Base-by-base conservation (phyloP, 352 stramenopile species). In the Phytophthora fragariae region DNA sequence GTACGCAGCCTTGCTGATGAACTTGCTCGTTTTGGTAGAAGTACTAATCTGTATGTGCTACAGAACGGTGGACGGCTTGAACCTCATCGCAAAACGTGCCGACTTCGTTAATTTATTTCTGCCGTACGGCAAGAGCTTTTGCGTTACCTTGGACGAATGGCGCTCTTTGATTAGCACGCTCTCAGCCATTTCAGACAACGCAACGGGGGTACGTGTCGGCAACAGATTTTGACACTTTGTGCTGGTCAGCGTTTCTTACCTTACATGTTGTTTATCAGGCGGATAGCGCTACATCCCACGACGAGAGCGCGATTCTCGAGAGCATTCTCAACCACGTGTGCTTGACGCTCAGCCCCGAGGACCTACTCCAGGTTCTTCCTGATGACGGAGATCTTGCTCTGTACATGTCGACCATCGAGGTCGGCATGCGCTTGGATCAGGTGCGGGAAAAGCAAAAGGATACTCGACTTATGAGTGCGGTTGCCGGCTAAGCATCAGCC, bases 391-490 rank as follows among this genome's bases (percentile, higher is more conserved):
- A 95, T 57, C 70, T 93, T 17, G 78, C 81, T 29, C 65, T 92
- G 31, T 95, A 92, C 68, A 91, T 95, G 70, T 83, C 84, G 57
- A 92, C 84, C 2, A 83, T 95, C 56, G 86, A 93, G 76, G 73
- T 79, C 49, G 92, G 82, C 54, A 77, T 91, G 52, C 82, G 79
- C 0, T 68, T 92, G 31, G 75, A 90, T 24, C 72, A 85, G 17
- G 65, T 72, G 5, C 75, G 78, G 10, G 69, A 85, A 62, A 79
- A 79, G 44, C 72, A 76, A 17, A 73, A 63, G 39, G 21, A 72
- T 52, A 56, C 59, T 57, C 70, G 69, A 15, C 37, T 78, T 24
- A 52, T 69, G 14, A 61, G 63, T 58, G 67, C 68, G 0, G 62
- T 79, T 37, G 75, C 65, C 14, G 53, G 63, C 1, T 80, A 68